Evolutionary conservation across 2,329 filamentous ascomycete species (phyloP).

Genomic region (Acrocalymma vagum): DNA sequence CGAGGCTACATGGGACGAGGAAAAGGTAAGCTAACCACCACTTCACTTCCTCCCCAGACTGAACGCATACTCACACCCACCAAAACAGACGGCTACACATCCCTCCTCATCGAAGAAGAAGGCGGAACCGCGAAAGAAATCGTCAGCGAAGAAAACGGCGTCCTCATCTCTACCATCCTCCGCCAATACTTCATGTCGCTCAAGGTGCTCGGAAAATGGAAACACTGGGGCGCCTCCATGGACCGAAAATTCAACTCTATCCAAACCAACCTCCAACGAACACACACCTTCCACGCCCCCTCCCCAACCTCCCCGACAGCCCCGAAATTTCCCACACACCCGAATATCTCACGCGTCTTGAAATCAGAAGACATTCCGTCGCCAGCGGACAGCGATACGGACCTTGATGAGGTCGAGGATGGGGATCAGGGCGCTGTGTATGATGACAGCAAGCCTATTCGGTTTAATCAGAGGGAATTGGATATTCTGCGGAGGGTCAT

Average conservation of each 20-base stretch:
- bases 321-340: conserved; percentile 17
- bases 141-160: conserved; percentile 85
- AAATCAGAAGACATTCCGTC: conserved; percentile 14
- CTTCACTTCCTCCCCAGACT: conserved; percentile 1
- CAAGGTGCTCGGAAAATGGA: conserved; percentile 83
- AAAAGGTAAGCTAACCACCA: conserved; percentile 55
- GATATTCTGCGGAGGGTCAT: conserved; percentile 74
- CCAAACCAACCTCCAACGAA: conserved; percentile 66
- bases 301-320: conserved; percentile 33
- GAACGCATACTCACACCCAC: conserved; percentile 15
- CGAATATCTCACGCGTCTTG: conserved; percentile 19
- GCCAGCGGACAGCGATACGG: conserved; percentile 28
- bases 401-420: conserved; percentile 47
- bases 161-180: conserved; percentile 85
- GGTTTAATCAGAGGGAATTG: conserved; percentile 52
- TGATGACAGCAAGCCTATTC: conserved; percentile 55
- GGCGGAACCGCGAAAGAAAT: conserved; percentile 81
- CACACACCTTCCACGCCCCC: conserved; percentile 58
- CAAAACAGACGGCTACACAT: conserved; percentile 74
- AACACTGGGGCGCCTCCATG: conserved; percentile 70
- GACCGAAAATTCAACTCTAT: conserved; percentile 72
- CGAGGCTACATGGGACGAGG: conserved; percentile 89
- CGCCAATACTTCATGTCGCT: conserved; percentile 92
- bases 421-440: conserved; percentile 51
- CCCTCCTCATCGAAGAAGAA: conserved; percentile 77